These are phyloP conservation scores for Suillus variegatus DNA, from an alignment of 768 basidiomycete genomes.

Conservation along the genomic window DNA sequence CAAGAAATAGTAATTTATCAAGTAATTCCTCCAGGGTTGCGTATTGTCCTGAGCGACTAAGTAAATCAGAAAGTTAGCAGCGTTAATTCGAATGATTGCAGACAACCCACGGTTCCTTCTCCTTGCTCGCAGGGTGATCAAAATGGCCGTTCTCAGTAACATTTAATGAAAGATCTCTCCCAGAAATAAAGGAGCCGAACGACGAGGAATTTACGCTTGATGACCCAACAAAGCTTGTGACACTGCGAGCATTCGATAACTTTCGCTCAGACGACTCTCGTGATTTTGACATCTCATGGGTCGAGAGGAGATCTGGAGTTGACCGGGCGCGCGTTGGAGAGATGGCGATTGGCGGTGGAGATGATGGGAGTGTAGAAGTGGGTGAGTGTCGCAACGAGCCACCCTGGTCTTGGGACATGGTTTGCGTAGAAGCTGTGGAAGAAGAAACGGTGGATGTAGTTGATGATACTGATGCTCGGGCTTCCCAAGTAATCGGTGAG, in stretches of 20 bases:
- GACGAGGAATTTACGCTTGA: constrained; percentile 23
- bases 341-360: constrained; percentile 39
- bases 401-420: constrained; percentile 29
- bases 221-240: constrained; percentile 24
- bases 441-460: constrained; percentile 55
- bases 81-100: constrained; percentile 2
- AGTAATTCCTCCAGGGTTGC: constrained; percentile 77
- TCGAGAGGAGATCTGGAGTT: constrained; percentile 50
- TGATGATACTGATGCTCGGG: constrained; percentile 46
- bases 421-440: constrained; percentile 35
- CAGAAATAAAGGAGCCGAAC: constrained; percentile 13
- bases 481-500: constrained; percentile 57
- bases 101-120: constrained; percentile 54
- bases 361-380: constrained; percentile 36
- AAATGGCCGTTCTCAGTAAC: constrained; percentile 25
- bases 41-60: constrained; percentile 64
- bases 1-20: constrained; percentile 79
- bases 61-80: constrained; percentile 14
- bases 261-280: constrained; percentile 27
- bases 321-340: constrained; percentile 59
- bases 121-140: constrained; percentile 30
- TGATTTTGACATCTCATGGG: constrained; percentile 41
- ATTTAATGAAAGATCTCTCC: constrained; percentile 16
- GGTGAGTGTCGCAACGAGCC: constrained; percentile 32
- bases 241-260: constrained; percentile 31